phyloP scores from a whole-genome alignment of 2,329 filamentous ascomycete species.

The Drechslerella coelobrocha region DNA sequence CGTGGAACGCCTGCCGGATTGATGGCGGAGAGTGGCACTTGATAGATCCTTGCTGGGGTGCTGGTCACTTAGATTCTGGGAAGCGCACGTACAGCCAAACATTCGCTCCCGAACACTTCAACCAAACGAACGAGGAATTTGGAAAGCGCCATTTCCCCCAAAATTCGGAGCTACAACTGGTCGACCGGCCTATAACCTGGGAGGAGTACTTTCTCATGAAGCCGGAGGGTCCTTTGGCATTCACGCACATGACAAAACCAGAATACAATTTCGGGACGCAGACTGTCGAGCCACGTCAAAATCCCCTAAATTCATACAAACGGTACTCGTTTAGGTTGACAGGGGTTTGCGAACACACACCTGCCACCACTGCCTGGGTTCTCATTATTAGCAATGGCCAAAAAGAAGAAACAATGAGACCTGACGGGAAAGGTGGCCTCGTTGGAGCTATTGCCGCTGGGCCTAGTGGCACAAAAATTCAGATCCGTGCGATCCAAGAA shows the following conservation, averaged over 20 bases:
- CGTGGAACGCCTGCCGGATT: conserved; percentile 91
- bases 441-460: conserved; percentile 24
- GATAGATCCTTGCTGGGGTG: conserved; percentile 91
- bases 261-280: conserved; percentile 22
- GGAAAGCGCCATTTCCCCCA: conserved; percentile 79
- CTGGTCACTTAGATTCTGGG: conserved; percentile 69
- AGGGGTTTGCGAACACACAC: conserved; percentile 22
- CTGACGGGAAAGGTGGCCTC: conserved; percentile 30
- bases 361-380: conserved; percentile 24
- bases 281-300: conserved; percentile 24
- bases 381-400: conserved; percentile 18
- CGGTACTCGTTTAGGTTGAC: conserved; percentile 34
- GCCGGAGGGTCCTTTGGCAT: conserved; percentile 19
- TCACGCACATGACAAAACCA: conserved; percentile 9
- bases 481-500: conserved; percentile 11
- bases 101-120: conserved; percentile 72
- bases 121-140: conserved; percentile 75
- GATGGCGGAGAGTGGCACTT: conserved; percentile 90
- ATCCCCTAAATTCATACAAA: conserved; percentile 10
- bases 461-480: conserved; percentile 6
- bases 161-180: conserved; percentile 59
- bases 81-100: conserved; percentile 68
- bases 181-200: conserved; percentile 21
- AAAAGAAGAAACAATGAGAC: conserved; percentile 16
- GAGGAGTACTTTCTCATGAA: conserved; percentile 25